These are phyloP conservation scores for Mallotus repandus DNA, from an alignment of 441 rosid species.

Conservation along the genomic window DNA sequence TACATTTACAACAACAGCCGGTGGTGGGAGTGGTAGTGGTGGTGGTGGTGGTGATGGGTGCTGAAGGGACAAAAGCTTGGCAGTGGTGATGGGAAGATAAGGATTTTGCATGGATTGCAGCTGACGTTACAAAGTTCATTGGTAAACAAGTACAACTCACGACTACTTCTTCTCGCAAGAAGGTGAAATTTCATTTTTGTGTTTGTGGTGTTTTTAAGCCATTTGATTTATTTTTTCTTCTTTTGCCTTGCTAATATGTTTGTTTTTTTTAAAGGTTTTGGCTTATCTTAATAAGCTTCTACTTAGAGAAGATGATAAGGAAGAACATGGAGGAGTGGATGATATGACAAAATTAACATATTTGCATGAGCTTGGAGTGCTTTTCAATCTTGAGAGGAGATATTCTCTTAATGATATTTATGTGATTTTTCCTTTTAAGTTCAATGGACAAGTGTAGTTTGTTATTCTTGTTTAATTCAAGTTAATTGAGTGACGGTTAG, in stretches of 20 bases:
- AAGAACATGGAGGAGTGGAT: constrained; percentile 93
- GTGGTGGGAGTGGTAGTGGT: too few species aligned
- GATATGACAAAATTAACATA: constrained; percentile 93
- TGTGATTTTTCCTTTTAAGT: constrained; percentile 43
- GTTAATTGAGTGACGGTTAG: neutral
- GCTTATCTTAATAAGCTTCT: constrained; percentile 53
- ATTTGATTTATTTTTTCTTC: neutral
- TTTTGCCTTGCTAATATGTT: neutral
- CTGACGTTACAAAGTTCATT: constrained; percentile 50
- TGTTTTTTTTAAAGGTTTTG: constrained; percentile 42
- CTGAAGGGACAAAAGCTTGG: too few species aligned
- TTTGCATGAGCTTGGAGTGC: constrained; percentile 96
- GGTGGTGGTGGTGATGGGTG: too few species aligned
- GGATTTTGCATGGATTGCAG: constrained; percentile 78
- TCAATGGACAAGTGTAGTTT: constrained; percentile 1
- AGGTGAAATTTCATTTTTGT: constrained; percentile 40
- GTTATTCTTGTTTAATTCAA: neutral
- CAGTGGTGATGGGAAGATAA: too few species aligned
- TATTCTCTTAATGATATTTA: constrained; percentile 91
- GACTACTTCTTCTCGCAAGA: constrained; percentile 47
- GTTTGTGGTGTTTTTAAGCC: neutral
- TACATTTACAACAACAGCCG: too few species aligned
- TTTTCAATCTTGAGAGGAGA: constrained; percentile 80
- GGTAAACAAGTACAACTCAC: constrained; percentile 57
- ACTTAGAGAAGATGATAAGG: constrained; percentile 72